Conservation (phyloP, 306 rosid genomes). For the Abrus pulchellus region DNA sequence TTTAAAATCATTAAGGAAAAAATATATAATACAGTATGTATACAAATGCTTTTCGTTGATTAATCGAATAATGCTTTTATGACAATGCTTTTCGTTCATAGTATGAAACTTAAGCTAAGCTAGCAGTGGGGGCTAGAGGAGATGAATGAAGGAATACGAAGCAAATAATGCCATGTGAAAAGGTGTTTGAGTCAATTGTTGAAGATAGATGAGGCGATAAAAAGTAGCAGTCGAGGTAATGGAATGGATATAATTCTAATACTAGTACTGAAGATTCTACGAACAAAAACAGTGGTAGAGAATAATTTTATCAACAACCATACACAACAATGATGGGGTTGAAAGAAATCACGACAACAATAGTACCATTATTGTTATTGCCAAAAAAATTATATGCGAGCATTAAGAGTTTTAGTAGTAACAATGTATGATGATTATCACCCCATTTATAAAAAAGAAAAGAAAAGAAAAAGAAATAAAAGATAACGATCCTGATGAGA, state of each 20-base stretch:
- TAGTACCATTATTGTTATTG: background rate
- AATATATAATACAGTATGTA: background rate
- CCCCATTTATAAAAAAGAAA: no score
- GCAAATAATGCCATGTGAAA: slow-evolving; percentile 40
- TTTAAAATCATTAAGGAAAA: no score
- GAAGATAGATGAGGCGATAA: slow-evolving; percentile 39
- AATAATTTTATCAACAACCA: slow-evolving; percentile 45
- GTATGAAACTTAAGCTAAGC: background rate
- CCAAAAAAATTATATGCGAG: background rate
- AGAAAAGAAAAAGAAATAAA: background rate
- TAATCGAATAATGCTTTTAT: background rate
- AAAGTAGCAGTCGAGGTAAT: slow-evolving; percentile 21
- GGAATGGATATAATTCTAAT: slow-evolving; percentile 31
- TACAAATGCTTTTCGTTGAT: background rate
- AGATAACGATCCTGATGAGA: slow-evolving; percentile 18
- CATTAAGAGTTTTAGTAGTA: background rate
- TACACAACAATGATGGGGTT: background rate
- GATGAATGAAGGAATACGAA: slow-evolving; percentile 14
- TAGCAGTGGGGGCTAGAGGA: background rate
- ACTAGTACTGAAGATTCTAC: slow-evolving; percentile 30
- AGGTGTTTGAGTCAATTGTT: slow-evolving; percentile 9
- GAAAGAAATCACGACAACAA: background rate
- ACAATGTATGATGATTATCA: background rate
- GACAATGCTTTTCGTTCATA: background rate
- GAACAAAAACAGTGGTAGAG: slow-evolving; percentile 33